These are phyloP conservation scores for Tympanopsis confertula DNA, from an alignment of 2,329 filamentous ascomycete species.

Conservation along the genomic window DNA sequence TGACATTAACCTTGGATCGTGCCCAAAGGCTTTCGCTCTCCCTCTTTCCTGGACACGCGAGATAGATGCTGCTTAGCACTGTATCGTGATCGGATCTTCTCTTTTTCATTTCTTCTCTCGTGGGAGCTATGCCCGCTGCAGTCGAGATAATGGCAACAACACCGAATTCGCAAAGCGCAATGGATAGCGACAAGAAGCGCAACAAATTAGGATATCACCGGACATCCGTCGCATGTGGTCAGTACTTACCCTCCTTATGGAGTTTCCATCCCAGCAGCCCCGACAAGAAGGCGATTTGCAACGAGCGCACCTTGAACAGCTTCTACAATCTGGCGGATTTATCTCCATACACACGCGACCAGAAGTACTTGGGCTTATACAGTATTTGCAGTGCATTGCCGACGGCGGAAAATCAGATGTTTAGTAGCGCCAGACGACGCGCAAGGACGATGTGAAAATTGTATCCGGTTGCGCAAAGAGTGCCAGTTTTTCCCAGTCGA, in stretches of 20 bases:
- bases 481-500: constrained; percentile 1
- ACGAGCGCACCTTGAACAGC: no score
- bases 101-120: constrained; percentile 9
- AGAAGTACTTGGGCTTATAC: no score
- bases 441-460: background rate
- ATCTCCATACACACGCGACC: no score
- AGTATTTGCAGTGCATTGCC: background rate
- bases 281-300: no score
- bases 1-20: no score
- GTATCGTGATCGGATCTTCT: background rate
- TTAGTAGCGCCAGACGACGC: background rate
- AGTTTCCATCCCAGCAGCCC: no score
- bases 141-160: constrained; percentile 18
- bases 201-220: constrained; percentile 1
- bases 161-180: constrained; percentile 13
- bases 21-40: no score
- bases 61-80: no score
- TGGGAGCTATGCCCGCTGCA: constrained; percentile 22
- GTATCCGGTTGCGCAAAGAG: constrained; percentile 1
- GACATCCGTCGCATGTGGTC: constrained; percentile 1
- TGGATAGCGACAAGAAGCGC: constrained; percentile 1
- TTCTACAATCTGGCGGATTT: no score
- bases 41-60: no score
- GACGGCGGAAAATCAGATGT: background rate
- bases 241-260: background rate